phyloP scores from a whole-genome alignment of 2,329 filamentous ascomycete genomes.

The Fusarium goolgardi region DNA sequence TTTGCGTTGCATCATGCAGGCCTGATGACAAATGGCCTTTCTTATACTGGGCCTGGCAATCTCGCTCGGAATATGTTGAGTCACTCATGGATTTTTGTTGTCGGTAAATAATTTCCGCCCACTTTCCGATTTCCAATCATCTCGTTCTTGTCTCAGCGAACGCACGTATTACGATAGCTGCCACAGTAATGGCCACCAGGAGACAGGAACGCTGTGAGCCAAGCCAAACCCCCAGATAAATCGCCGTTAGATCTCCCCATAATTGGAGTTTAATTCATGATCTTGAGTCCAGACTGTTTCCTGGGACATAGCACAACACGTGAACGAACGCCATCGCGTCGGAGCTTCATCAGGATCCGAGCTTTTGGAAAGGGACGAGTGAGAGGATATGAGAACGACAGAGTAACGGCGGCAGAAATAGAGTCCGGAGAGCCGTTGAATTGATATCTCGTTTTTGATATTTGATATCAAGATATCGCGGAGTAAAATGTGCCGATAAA shows the following conservation, averaged over 20 bases:
- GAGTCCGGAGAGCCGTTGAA: constrained; percentile 16
- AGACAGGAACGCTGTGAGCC: neutral
- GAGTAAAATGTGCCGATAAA: neutral
- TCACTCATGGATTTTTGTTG: too few relatives aligned
- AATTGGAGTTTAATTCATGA: neutral
- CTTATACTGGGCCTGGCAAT: neutral
- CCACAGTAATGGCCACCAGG: too few relatives aligned
- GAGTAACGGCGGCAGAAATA: constrained; percentile 20
- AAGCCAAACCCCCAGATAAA: constrained; percentile 3
- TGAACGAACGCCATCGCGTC: constrained; percentile 16
- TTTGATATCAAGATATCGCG: neutral
- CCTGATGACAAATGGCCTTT: neutral
- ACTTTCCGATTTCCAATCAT: neutral
- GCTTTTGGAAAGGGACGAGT: neutral
- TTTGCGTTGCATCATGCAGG: neutral
- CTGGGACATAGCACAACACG: constrained; percentile 6
- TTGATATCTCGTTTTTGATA: neutral
- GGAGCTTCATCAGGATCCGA: constrained; percentile 33
- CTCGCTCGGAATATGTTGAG: neutral
- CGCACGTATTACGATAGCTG: neutral
- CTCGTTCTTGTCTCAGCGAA: neutral
- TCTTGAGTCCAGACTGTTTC: constrained; percentile 4
- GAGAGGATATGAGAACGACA: neutral
- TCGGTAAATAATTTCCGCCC: neutral
- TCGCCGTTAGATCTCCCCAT: constrained; percentile 8